Conservation (phyloP, 2,329 filamentous ascomycete genomes). For the Aspergillus oerlinghausenensis region DNA sequence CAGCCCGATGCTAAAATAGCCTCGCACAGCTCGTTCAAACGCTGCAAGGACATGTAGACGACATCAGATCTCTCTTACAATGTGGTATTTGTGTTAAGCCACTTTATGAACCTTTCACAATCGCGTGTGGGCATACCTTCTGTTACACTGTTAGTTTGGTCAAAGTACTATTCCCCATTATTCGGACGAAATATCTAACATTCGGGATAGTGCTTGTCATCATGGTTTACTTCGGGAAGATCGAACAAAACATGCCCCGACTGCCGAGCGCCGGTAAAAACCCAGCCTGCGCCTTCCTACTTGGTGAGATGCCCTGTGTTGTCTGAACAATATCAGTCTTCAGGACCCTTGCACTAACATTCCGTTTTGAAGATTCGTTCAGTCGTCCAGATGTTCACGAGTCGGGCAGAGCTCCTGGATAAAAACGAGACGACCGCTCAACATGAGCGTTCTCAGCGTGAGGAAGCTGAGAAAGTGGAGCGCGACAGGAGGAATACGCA, state of each 20-base stretch:
- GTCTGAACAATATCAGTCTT: background rate
- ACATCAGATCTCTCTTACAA: conserved; percentile 57
- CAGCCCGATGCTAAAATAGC: conserved; percentile 10
- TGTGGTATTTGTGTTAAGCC: conserved; percentile 66
- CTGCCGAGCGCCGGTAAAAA: conserved; percentile 56
- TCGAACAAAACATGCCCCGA: conserved; percentile 64
- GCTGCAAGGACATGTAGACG: conserved; percentile 54
- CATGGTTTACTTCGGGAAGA: conserved; percentile 51
- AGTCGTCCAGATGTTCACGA: conserved; percentile 59
- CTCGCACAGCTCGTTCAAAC: conserved; percentile 35
- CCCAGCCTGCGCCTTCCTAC: conserved; percentile 61
- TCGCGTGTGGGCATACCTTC: conserved; percentile 66
- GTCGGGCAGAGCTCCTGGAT: conserved; percentile 57
- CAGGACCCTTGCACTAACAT: conserved; percentile 4
- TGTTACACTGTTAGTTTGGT: conserved; percentile 57
- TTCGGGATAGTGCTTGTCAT: conserved; percentile 49
- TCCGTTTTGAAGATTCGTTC: conserved; percentile 52
- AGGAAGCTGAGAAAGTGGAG: conserved; percentile 58
- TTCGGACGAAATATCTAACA: conserved; percentile 17
- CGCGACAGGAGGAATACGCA: conserved; percentile 54
- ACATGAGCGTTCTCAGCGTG: conserved; percentile 53
- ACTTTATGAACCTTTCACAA: conserved; percentile 65
- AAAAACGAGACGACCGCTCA: conserved; percentile 60
- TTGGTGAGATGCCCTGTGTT: conserved; percentile 41
- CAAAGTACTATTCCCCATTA: background rate